Conservation (phyloP, 2,329 filamentous ascomycete genomes). For the Colletotrichum sp. region DNA sequence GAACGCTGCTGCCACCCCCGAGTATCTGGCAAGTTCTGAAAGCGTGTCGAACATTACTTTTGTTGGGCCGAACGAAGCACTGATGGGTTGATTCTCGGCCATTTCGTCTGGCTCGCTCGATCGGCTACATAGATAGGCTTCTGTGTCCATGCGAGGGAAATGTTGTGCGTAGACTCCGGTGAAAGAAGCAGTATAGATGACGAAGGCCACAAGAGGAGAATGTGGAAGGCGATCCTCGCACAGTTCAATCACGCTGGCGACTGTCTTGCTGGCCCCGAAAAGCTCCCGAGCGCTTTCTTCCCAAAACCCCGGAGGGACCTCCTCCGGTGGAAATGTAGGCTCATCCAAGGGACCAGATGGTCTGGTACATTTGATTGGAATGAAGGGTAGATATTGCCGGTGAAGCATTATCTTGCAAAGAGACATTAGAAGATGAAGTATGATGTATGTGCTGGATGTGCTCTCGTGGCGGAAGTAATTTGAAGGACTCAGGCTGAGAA, state of each 20-base stretch:
- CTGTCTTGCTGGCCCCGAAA: conserved; percentile 66
- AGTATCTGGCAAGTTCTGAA: background rate
- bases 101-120: conserved; percentile 32
- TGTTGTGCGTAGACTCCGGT: conserved; percentile 69
- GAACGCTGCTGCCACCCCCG: conserved; percentile 8
- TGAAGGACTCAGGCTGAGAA: conserved; percentile 50
- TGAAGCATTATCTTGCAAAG: conserved; percentile 72
- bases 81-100: background rate
- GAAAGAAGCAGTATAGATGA: conserved; percentile 70
- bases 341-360: conserved; percentile 64
- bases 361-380: conserved; percentile 57
- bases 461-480: conserved; percentile 72
- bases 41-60: conserved; percentile 3
- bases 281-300: conserved; percentile 64
- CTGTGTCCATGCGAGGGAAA: conserved; percentile 72
- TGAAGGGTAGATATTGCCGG: conserved; percentile 71
- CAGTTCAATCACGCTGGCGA: conserved; percentile 69
- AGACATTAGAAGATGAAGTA: conserved; percentile 69
- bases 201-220: conserved; percentile 71
- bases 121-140: conserved; percentile 52
- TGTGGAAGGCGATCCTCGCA: conserved; percentile 68
- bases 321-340: conserved; percentile 55
- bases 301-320: conserved; percentile 63
- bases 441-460: conserved; percentile 67
- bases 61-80: background rate